Base-by-base conservation (phyloP, 345 rosid genomes). In the Punica granatum region DNA sequence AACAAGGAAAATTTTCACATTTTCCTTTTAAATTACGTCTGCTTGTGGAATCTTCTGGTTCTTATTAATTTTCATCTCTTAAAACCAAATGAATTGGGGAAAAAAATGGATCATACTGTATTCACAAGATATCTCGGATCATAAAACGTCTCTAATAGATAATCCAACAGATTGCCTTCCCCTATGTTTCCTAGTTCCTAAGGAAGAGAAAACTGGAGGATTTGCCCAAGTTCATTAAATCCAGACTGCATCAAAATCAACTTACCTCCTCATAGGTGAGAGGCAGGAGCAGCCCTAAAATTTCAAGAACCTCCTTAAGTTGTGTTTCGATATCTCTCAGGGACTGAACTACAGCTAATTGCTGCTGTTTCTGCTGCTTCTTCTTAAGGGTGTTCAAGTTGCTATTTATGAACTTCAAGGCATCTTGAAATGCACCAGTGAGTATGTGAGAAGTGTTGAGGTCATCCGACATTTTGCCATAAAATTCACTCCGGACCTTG, bases 351-450 rank as follows among this genome's bases (percentile, higher is more conserved):
- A 78, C 56, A 0, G 90, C 80, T 74, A 79, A 31, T 69, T 80
- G 73, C 12, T 83, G 82, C 72, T 90, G 90, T 73, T 82, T 88
- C 70, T 81, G 88, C 60, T 74, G 85, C 83, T 85, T 88, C 81
- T 89, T 93, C 98, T 88, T 89, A 61, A 88, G 88, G 69, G 74
- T 64, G 74, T 75, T 76, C 68, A 86, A 64, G 13, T 86, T 79
- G 73, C 79, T 78, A 70, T 94, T 94, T 73, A 91, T 76, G 66
- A 83, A 79, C 77, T 88, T 91, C 88, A 94, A 58, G 15, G 86
- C 90, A 41, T 93, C 97, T 72, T 81, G 89, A 74, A 89, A 89
- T 56, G 91, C 86, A 69, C 96, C 98, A 7, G 90, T 90, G 43
- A 93, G 82, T 60, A 90, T 74, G 60, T 79, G 90, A 25, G 96